A percentile compares a stretch with the other conserved stretches of the same genome.
Evolutionary conservation across 768 basidiomycete genomes (phyloP).

Genomic region (Auricularia cornea): DNA sequence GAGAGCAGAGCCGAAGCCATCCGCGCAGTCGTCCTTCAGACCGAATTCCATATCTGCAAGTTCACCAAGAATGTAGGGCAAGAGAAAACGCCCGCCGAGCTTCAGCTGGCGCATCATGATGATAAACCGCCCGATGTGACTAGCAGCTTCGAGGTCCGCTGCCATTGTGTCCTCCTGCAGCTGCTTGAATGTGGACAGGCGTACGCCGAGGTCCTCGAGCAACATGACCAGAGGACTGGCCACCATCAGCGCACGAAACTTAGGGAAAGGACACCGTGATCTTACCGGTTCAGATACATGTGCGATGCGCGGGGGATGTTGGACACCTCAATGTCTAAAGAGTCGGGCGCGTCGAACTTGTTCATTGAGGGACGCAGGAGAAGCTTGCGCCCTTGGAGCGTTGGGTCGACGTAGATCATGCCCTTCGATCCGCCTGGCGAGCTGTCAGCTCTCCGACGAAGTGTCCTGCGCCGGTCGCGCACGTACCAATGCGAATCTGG

Average conservation of each 20-base stretch:
- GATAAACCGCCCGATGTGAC: slow-evolving; percentile 42
- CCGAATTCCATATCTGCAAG: slow-evolving; percentile 43
- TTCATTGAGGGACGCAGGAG: slow-evolving; percentile 64
- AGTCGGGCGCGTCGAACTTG: slow-evolving; percentile 53
- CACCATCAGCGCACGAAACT: slow-evolving; percentile 41
- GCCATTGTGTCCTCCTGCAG: slow-evolving; percentile 56
- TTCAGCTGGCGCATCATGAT: slow-evolving; percentile 40
- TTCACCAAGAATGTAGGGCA: slow-evolving; percentile 42
- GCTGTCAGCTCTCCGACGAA: slow-evolving; percentile 17
- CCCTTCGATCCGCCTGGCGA: slow-evolving; percentile 76
- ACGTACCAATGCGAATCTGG: background rate
- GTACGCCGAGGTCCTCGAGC: slow-evolving; percentile 67
- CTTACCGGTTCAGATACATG: slow-evolving; percentile 66
- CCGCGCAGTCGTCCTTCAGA: slow-evolving; percentile 24
- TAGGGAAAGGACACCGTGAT: slow-evolving; percentile 47
- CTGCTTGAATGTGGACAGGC: slow-evolving; percentile 44
- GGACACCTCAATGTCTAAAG: slow-evolving; percentile 38
- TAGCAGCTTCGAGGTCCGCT: slow-evolving; percentile 49
- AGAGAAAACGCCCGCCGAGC: slow-evolving; percentile 37
- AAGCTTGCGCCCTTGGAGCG: slow-evolving; percentile 47
- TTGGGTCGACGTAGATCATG: slow-evolving; percentile 57
- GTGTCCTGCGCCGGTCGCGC: background rate
- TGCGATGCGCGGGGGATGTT: slow-evolving; percentile 57
- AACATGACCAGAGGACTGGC: slow-evolving; percentile 65
- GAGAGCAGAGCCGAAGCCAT: slow-evolving; percentile 26